phyloP scores from a whole-genome alignment of 805 yeast species.

The Spathaspora hagerdaliae region DNA sequence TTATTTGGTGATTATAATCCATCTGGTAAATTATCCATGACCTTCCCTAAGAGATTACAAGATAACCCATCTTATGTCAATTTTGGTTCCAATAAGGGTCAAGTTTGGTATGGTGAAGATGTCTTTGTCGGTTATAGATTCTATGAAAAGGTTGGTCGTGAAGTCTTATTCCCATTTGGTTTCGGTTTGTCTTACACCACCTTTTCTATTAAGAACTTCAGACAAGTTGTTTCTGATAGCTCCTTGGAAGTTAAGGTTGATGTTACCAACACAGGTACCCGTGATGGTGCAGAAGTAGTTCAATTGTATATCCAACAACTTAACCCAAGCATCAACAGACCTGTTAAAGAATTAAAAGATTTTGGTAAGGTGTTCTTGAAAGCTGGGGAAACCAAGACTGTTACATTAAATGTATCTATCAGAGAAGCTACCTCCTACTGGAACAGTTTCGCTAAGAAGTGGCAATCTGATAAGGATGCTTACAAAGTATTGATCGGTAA shows the following conservation, averaged over 20 bases:
- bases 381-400: constrained; percentile 41
- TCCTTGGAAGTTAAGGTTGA: constrained; percentile 28
- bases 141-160: constrained; percentile 49
- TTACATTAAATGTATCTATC: constrained; percentile 33
- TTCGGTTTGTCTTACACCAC: constrained; percentile 58
- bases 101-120: constrained; percentile 61
- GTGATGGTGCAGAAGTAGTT: constrained; percentile 50
- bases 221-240: constrained; percentile 22
- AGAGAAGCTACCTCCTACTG: constrained; percentile 54
- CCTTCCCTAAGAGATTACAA: constrained; percentile 49
- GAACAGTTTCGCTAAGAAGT: constrained; percentile 44
- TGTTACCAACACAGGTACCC: constrained; percentile 46
- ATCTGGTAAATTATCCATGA: constrained; percentile 52
- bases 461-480: constrained; percentile 50
- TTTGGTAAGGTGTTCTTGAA: constrained; percentile 46
- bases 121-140: constrained; percentile 60
- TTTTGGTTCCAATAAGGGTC: constrained; percentile 48
- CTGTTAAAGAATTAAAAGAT: constrained; percentile 58
- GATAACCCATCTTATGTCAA: constrained; percentile 57
- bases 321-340: constrained; percentile 42
- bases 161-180: constrained; percentile 59
- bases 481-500: constrained; percentile 48
- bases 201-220: constrained; percentile 40
- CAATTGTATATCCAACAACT: constrained; percentile 48
- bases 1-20: constrained; percentile 60